Evolutionary conservation across 2,329 filamentous ascomycete species (phyloP).

Genomic region (Hawksworthiomyces lignivorus): DNA sequence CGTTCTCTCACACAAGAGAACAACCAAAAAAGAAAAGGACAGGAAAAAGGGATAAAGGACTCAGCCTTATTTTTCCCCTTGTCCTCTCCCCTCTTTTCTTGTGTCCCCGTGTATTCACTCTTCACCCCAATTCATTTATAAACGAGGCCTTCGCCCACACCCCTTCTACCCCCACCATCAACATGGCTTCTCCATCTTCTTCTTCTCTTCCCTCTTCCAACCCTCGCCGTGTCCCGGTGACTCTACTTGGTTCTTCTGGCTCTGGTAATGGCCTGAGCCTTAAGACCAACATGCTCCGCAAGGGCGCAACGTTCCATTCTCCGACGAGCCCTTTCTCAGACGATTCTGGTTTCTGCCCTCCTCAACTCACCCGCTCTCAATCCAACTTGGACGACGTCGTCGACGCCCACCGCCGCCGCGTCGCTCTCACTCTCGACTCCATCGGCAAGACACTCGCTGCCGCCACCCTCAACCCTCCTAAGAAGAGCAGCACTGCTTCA

Average conservation of each 20-base stretch:
- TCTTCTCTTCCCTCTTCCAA: constrained; percentile 23
- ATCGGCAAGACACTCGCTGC: constrained; percentile 49
- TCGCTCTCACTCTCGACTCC: constrained; percentile 56
- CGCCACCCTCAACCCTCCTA: constrained; percentile 27
- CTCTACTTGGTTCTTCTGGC: constrained; percentile 32
- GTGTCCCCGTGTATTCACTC: no score
- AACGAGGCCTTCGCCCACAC: no score
- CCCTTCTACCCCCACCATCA: background rate
- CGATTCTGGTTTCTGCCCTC: constrained; percentile 35
- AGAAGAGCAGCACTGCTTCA: constrained; percentile 25
- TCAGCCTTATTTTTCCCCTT: no score
- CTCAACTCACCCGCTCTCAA: constrained; percentile 56
- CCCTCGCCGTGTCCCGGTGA: constrained; percentile 34
- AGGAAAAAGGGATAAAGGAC: no score
- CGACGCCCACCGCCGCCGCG: constrained; percentile 60
- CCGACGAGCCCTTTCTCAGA: constrained; percentile 33
- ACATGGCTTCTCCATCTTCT: constrained; percentile 17
- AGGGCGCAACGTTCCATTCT: constrained; percentile 62
- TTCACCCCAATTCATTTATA: no score
- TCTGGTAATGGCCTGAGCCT: constrained; percentile 34
- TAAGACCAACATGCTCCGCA: constrained; percentile 52
- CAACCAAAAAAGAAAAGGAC: no score
- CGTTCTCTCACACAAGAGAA: no score
- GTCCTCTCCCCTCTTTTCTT: no score
- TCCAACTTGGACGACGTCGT: constrained; percentile 65